Evolutionary conservation across 352 stramenopile genomes (phyloP), one percentile per base, ranked within the genome.

Genomic region (Sclerospora graminicola): DNA sequence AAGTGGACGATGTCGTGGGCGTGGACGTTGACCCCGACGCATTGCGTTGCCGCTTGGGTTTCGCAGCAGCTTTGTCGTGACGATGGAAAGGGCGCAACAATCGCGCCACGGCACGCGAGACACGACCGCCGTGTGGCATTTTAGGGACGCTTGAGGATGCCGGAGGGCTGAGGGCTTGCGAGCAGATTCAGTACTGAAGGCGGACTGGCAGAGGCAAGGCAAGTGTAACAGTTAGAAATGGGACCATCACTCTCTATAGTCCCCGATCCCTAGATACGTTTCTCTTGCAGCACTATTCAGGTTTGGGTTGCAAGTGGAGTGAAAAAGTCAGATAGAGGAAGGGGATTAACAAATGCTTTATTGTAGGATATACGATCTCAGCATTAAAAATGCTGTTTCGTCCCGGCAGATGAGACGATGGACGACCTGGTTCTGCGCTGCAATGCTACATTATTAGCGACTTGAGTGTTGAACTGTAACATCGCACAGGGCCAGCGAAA

Each of bases 21-120:
- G 44, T n/a, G n/a, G n/a, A n/a, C n/a, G n/a, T n/a, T n/a, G n/a
- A n/a, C n/a, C n/a, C n/a, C n/a, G n/a, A 26, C 4, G 4, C 21
- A 26, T 6, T 6, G 21, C 21, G 21, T 26, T 3, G 21, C 21
- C 21, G 21, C 21, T 3, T 45, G 5, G 35, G 44, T 27, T 54
- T 50, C 20, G n/a, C n/a, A 48, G 24, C 13, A n/a, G 31, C 31
- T 10, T 48, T 37, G 15, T 38, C 43, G 35, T 52, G 57, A 27
- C 53, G 59, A 33, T 74, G 63, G 47, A 79, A 70, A 9, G 63
- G 46, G 15, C 57, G 56, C 45, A 76, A 28, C 16, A 79, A 50
- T 26, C 57, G 51, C 47, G 54, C 42, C 43, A 79, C 54, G 1
- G 60, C 54, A 45, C 58, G 60, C 42, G 63, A 74, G 39, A 79